Evolutionary conservation across 192 early-diverging fungal genomes (phyloP), one percentile per base, ranked within the genome.

Genomic region (Linnemannia elongata): DNA sequence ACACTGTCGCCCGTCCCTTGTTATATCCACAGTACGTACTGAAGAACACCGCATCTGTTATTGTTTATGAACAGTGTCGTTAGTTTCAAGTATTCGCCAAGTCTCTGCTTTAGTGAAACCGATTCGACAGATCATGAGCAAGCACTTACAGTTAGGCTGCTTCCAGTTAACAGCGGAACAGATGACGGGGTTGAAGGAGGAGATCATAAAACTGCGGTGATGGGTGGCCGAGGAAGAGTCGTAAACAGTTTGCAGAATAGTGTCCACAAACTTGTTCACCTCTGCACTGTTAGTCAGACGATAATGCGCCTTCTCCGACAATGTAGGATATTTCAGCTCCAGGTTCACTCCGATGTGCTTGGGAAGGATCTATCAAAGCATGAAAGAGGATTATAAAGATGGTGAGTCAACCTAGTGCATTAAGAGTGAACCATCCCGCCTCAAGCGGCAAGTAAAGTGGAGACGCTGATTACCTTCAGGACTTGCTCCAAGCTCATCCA

Each of bases 161-260:
- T 99, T 99, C 99, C 99, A 99, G 91, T 98, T 99, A 49, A 99
- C 79, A 24, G 97, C 95, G 20, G 95, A 96, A 90, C 99, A 99
- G 1, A 98, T 93, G 27, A 93, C 90, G 22, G 97, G 96, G 84
- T 97, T 98, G 88, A 97, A 97, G 4, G 97, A 97, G 35, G 94
- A 95, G 85, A 99, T 98, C 82, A 99, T 95, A 17, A 91, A 76
- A 45, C 80, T 63, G 42, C 79, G 75, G 42, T 89, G 71, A 22
- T 86, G 77, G 36, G 76, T 79, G 52, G 86, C 76, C 80, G 89
- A 41, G 83, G 94, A 89, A 92, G 91, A 88, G 76, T 97, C 94
- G 79, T 99, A 98, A 7, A 98, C 95, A 4, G 92, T 93, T 88
- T 96, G 93, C 22, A 99, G 93, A 45, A 99, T 94, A 5, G 93